Conservation (phyloP, 805 yeast genomes). For the Candida parachauliodes region DNA sequence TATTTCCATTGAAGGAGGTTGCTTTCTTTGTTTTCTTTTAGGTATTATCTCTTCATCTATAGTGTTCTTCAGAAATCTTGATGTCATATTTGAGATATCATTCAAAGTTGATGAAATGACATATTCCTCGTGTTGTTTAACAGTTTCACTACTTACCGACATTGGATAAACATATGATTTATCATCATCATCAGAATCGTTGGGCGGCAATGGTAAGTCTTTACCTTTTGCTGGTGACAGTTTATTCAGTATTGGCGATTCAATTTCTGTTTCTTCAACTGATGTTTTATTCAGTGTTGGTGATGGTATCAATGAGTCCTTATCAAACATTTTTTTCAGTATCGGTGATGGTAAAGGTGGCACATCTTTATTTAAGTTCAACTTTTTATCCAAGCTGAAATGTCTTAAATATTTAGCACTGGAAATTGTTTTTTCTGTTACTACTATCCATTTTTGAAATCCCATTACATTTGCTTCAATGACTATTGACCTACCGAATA, state of each 20-base stretch:
- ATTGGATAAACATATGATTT: conserved; percentile 9
- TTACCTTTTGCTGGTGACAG: not conserved
- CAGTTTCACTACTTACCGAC: conserved; percentile 1
- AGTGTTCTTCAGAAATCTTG: conserved; percentile 2
- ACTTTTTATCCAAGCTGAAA: conserved; percentile 3
- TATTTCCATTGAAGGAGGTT: conserved; percentile 10
- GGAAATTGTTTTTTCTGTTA: conserved; percentile 61
- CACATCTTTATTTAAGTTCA: conserved; percentile 12
- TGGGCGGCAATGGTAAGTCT: conserved; percentile 4
- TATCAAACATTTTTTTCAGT: not conserved
- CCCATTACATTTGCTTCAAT: conserved; percentile 79
- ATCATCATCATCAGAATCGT: conserved; percentile 7
- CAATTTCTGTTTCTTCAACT: not conserved
- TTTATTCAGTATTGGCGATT: not conserved
- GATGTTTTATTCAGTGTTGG: not conserved
- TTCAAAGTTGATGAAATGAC: not conserved
- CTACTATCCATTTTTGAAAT: conserved; percentile 73
- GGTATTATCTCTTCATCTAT: conserved; percentile 2
- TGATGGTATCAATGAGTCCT: not conserved
- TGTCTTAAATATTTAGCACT: conserved; percentile 25
- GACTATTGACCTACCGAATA: conserved; percentile 79
- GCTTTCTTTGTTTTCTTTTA: conserved; percentile 10
- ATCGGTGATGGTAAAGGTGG: conserved; percentile 20
- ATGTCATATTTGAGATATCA: conserved; percentile 2
- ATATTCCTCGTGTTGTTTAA: conserved; percentile 1